Conservation (phyloP, 2,329 filamentous ascomycete genomes). For the Dactylellina haptotyla region DNA sequence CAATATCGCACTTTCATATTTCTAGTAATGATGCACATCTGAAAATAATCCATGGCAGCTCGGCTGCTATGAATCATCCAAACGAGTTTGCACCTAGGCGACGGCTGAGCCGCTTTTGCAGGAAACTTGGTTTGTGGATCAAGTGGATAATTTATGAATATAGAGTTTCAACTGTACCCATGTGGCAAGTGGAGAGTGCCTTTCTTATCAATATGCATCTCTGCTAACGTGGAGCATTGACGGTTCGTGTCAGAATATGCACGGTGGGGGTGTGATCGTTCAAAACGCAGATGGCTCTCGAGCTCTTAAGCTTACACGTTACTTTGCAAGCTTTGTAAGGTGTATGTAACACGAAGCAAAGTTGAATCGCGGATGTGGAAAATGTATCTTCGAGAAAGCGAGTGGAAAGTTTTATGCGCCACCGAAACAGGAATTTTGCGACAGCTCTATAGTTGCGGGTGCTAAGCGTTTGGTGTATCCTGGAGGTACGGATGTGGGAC, state of each 20-base stretch:
- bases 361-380: neutral
- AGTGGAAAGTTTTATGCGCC: neutral
- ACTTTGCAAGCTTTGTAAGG: neutral
- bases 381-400: neutral
- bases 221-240: neutral
- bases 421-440: neutral
- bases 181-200: conserved; percentile 16
- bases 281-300: too few relatives aligned
- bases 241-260: conserved; percentile 21
- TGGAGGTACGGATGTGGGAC: conserved; percentile 14
- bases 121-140: neutral
- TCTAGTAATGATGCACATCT: too few relatives aligned
- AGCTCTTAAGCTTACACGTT: neutral
- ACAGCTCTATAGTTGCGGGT: neutral
- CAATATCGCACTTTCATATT: too few relatives aligned
- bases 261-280: too few relatives aligned
- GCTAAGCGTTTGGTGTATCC: conserved; percentile 20
- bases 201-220: conserved; percentile 37
- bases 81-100: neutral
- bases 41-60: neutral
- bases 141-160: conserved; percentile 1
- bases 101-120: neutral
- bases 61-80: neutral
- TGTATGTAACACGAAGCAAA: too few relatives aligned
- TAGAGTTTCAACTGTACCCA: neutral